Evolutionary conservation across 768 basidiomycete species (phyloP).

Genomic region (Dacryopinax spathularia): DNA sequence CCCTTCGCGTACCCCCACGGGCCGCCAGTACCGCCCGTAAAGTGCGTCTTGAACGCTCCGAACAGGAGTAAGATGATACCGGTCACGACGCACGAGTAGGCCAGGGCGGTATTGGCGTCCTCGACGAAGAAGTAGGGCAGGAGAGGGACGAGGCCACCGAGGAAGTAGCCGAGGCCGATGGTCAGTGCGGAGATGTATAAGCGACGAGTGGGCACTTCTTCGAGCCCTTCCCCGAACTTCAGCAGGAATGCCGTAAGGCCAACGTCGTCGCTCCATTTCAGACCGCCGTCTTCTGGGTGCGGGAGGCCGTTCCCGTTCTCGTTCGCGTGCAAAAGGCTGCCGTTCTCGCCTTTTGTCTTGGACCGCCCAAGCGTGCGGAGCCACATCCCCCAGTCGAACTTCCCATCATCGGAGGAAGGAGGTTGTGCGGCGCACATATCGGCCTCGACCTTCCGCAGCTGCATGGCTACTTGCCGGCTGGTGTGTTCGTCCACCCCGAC

Average conservation of each 20-base stretch:
- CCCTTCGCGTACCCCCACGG: conserved; percentile 68
- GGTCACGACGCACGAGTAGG: conserved; percentile 45
- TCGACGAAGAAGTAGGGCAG: conserved; percentile 84
- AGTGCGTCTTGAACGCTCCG: conserved; percentile 76
- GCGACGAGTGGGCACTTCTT: conserved; percentile 75
- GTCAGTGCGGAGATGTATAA: conserved; percentile 86
- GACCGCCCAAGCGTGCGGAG: background rate
- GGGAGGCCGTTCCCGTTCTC: conserved; percentile 7
- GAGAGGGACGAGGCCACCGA: conserved; percentile 87
- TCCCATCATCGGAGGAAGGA: conserved; percentile 4
- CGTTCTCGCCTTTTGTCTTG: background rate
- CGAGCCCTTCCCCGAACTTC: conserved; percentile 93
- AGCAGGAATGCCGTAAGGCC: conserved; percentile 88
- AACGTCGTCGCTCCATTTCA: conserved; percentile 60
- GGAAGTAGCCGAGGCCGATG: conserved; percentile 84
- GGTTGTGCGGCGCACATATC: conserved; percentile 12
- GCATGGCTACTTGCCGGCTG: conserved; percentile 62
- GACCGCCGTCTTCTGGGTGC: conserved; percentile 43
- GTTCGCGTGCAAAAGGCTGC: conserved; percentile 9
- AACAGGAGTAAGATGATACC: conserved; percentile 77
- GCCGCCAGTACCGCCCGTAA: conserved; percentile 63
- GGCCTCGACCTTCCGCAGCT: conserved; percentile 37
- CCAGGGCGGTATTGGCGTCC: conserved; percentile 38
- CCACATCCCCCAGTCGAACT: background rate
- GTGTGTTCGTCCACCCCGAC: conserved; percentile 78